A percentile compares a stretch with the other conserved stretches of the same genome.
Conservation (phyloP, 208 protist species). For the Leishmania turanica region DNA sequence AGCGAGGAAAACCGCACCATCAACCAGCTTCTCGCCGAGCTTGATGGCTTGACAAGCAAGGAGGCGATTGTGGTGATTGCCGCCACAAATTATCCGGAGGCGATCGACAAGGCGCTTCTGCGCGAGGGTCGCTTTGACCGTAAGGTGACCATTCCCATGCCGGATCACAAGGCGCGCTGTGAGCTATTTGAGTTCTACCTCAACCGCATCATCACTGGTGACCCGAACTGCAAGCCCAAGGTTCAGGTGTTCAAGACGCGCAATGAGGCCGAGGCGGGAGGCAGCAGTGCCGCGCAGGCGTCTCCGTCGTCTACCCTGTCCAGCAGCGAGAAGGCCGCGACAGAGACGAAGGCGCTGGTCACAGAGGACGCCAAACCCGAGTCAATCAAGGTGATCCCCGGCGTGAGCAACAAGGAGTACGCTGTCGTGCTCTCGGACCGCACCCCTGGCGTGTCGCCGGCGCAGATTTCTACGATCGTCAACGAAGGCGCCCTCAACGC, state of each 20-base stretch:
- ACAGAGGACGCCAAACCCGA: conserved; percentile 40
- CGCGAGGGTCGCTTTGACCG: conserved; percentile 93
- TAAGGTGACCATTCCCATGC: conserved; percentile 94
- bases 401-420: conserved; percentile 83
- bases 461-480: conserved; percentile 97
- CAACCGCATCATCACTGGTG: conserved; percentile 86
- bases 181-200: conserved; percentile 94
- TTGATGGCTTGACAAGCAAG: conserved; percentile 94
- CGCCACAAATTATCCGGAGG: conserved; percentile 97
- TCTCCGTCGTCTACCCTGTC: not conserved
- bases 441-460: conserved; percentile 94
- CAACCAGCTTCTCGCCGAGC: conserved; percentile 97
- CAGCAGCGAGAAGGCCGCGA: not conserved
- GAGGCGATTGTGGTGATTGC: conserved; percentile 97
- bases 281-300: not conserved
- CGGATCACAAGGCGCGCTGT: conserved; percentile 79
- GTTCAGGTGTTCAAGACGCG: conserved; percentile 75
- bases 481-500: conserved; percentile 96
- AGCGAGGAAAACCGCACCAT: conserved; percentile 96
- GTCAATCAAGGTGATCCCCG: conserved; percentile 71
- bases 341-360: conserved; percentile 20
- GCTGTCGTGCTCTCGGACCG: conserved; percentile 78
- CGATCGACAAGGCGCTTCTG: conserved; percentile 94
- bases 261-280: conserved; percentile 29
- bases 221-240: conserved; percentile 85